Percentiles rank a stretch among this genome's conserved stretches.
phyloP scores from a whole-genome alignment of 1,139 yeast genomes.

The Taphrina pruni region DNA sequence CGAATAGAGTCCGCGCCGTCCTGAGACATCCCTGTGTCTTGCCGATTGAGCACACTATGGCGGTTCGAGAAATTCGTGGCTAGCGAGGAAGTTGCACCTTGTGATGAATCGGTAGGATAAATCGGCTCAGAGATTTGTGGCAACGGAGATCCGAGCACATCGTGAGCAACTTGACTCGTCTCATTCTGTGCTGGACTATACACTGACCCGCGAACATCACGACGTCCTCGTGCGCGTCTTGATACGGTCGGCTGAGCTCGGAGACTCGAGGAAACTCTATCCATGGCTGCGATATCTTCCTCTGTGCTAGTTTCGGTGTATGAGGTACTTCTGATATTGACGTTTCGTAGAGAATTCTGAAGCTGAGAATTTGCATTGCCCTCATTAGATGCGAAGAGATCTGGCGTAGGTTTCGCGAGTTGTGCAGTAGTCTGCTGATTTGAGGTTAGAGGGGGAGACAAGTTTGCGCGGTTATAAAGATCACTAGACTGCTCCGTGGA shows the following conservation, averaged over 20 bases:
- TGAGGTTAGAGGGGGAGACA: neutral
- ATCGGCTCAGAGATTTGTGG: slow-evolving; percentile 14
- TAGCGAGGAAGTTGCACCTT: neutral
- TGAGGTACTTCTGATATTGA: slow-evolving; percentile 25
- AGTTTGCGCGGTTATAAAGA: neutral
- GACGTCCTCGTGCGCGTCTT: slow-evolving; percentile 32
- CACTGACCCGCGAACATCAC: slow-evolving; percentile 33
- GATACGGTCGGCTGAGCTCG: slow-evolving; percentile 39
- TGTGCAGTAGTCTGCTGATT: neutral
- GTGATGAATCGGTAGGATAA: neutral
- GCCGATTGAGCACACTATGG: neutral
- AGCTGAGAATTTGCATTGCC: neutral
- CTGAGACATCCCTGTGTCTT: slow-evolving; percentile 17
- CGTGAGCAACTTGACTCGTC: slow-evolving; percentile 12
- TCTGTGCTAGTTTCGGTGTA: slow-evolving; percentile 4
- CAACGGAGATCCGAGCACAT: slow-evolving; percentile 37
- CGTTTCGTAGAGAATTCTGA: slow-evolving; percentile 26
- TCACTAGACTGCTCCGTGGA: neutral
- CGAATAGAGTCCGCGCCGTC: slow-evolving; percentile 37
- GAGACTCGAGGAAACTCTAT: slow-evolving; percentile 43
- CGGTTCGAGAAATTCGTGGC: slow-evolving; percentile 5
- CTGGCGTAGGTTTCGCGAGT: neutral
- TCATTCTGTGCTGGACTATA: slow-evolving; percentile 14
- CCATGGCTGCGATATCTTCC: slow-evolving; percentile 45
- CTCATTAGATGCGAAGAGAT: neutral